phyloP scores from a whole-genome alignment of 2,329 filamentous ascomycete genomes.

The Nakataea oryzae region DNA sequence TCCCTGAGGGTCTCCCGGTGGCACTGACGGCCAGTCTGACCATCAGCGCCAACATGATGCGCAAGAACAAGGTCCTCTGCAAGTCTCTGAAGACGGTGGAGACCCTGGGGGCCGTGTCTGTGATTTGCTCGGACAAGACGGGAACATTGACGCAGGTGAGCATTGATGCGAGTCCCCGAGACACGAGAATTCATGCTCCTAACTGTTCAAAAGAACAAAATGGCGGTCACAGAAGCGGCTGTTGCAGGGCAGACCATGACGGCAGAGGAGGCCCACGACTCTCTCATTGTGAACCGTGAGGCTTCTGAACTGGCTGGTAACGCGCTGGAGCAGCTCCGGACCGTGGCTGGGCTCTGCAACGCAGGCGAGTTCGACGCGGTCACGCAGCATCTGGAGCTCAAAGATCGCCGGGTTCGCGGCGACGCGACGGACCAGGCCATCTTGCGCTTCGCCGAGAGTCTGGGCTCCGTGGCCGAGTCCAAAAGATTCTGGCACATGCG shows the following conservation, averaged over 20 bases:
- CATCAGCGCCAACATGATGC: conserved; percentile 68
- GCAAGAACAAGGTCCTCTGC: conserved; percentile 66
- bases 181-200: conserved; percentile 2
- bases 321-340: conserved; percentile 46
- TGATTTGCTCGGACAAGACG: conserved; percentile 71
- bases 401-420: conserved; percentile 56
- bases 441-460: conserved; percentile 57
- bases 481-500: conserved; percentile 53
- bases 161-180: not conserved
- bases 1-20: conserved; percentile 64
- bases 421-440: conserved; percentile 71
- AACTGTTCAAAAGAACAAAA: conserved; percentile 43
- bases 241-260: conserved; percentile 41
- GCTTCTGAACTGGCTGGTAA: conserved; percentile 14
- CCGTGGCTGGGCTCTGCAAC: conserved; percentile 60
- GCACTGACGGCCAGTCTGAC: conserved; percentile 61
- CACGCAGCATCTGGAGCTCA: conserved; percentile 46
- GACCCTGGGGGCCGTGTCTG: conserved; percentile 61
- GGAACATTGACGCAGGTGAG: conserved; percentile 52
- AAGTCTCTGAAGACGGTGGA: conserved; percentile 73
- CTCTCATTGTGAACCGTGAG: conserved; percentile 16
- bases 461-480: conserved; percentile 49
- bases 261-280: conserved; percentile 37
- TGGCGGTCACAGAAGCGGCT: conserved; percentile 61
- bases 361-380: conserved; percentile 64